Evolutionary conservation across 169 alveolate genomes (phyloP).

Genomic region (Amoebophrya sp.): DNA sequence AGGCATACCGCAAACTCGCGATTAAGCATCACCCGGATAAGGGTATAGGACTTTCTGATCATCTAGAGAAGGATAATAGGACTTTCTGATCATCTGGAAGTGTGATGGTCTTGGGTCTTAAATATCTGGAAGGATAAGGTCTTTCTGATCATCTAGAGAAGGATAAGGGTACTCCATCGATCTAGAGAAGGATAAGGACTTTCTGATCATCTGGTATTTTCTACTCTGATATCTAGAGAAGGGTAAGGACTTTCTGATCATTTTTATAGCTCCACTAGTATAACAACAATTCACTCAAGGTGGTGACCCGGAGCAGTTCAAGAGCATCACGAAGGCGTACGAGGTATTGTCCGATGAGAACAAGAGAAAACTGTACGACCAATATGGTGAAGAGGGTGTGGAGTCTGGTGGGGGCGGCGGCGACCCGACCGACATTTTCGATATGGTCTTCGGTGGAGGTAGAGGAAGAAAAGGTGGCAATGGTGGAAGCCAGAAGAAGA

Average conservation of each 20-base stretch:
- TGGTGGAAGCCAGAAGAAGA: neutral
- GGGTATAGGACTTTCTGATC: too few species aligned
- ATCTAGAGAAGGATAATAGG: too few species aligned
- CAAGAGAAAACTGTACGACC: constrained; percentile 57
- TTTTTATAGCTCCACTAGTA: too few species aligned
- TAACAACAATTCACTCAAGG: constrained; percentile 47
- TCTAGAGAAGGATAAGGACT: too few species aligned
- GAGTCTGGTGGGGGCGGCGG: constrained; percentile 39
- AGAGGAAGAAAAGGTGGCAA: constrained; percentile 37
- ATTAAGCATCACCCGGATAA: constrained; percentile 78
- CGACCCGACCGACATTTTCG: constrained; percentile 28
- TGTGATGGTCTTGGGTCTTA: too few species aligned
- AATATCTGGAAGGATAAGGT: too few species aligned
- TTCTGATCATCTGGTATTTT: too few species aligned
- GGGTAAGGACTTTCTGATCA: too few species aligned
- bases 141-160: too few species aligned
- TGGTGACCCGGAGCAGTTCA: constrained; percentile 73
- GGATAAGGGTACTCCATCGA: too few species aligned
- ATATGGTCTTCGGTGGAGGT: constrained; percentile 55
- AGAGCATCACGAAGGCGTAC: constrained; percentile 81
- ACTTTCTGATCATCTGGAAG: too few species aligned
- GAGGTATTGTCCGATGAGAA: constrained; percentile 74
- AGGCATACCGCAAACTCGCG: constrained; percentile 74
- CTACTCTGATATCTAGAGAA: too few species aligned
- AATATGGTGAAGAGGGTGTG: constrained; percentile 47